Conservation (phyloP, 768 basidiomycete species). For the Crucibulum laeve region DNA sequence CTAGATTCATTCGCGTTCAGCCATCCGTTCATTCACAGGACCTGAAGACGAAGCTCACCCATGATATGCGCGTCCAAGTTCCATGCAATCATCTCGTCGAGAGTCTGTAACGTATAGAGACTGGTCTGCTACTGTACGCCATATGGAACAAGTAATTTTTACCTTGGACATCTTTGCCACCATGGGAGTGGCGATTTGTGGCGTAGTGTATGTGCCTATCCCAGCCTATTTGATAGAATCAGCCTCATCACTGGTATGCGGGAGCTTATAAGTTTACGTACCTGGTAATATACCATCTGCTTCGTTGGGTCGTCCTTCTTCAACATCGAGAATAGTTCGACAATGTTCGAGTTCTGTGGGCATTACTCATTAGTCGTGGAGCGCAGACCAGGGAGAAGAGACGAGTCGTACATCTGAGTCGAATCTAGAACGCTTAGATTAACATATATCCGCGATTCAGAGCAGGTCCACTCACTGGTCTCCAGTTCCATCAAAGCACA, state of each 20-base stretch:
- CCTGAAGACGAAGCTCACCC: slow-evolving; percentile 18
- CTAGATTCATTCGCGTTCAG: too few species aligned
- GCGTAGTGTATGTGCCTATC: slow-evolving; percentile 48
- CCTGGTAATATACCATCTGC: slow-evolving; percentile 58
- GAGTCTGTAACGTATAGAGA: slow-evolving; percentile 14
- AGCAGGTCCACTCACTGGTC: slow-evolving; percentile 26
- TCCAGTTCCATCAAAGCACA: slow-evolving; percentile 68
- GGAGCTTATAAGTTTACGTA: slow-evolving; percentile 12
- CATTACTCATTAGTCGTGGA: background rate
- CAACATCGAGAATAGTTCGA: slow-evolving; percentile 44
- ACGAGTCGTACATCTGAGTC: slow-evolving; percentile 29
- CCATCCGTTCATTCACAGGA: too few species aligned
- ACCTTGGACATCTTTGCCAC: slow-evolving; percentile 39
- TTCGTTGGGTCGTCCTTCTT: slow-evolving; percentile 44
- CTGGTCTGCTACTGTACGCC: background rate
- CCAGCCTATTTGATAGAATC: slow-evolving; percentile 31
- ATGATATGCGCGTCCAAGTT: slow-evolving; percentile 51
- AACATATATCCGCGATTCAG: background rate
- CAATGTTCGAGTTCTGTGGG: slow-evolving; percentile 43
- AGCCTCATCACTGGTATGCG: background rate
- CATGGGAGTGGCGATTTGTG: slow-evolving; percentile 39
- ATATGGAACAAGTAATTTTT: background rate
- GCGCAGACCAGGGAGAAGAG: background rate
- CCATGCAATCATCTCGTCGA: slow-evolving; percentile 44
- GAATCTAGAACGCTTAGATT: slow-evolving; percentile 17